These are phyloP conservation scores for Imleria badia DNA, from an alignment of 768 basidiomycete genomes.

Conservation along the genomic window DNA sequence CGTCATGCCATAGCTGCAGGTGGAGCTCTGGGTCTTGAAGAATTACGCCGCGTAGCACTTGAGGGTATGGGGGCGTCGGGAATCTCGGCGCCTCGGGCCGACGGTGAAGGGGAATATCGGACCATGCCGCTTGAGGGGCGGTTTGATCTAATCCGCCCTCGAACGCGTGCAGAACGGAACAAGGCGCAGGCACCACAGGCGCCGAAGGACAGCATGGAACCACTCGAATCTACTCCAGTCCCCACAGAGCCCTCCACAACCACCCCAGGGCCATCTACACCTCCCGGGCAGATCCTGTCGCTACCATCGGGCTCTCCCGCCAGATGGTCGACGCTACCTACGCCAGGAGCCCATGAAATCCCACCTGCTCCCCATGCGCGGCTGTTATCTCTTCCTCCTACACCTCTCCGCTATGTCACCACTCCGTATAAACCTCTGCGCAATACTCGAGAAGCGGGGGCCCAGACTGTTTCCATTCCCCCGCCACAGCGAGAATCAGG, in stretches of 20 bases:
- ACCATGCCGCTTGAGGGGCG: constrained; percentile 86
- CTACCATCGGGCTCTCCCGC: constrained; percentile 35
- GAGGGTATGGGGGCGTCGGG: constrained; percentile 28
- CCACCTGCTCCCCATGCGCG: constrained; percentile 61
- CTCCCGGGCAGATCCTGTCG: constrained; percentile 31
- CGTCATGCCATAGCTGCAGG: constrained; percentile 1
- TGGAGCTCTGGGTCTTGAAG: constrained; percentile 40
- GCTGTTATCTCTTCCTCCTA: constrained; percentile 48
- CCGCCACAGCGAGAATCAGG: constrained; percentile 11
- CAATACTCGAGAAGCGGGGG: constrained; percentile 17
- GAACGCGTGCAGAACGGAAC: constrained; percentile 23
- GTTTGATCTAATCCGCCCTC: constrained; percentile 74
- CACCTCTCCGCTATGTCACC: constrained; percentile 25
- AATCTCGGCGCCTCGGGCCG: constrained; percentile 5
- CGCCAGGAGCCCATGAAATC: constrained; percentile 60
- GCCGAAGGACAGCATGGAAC: constrained; percentile 2
- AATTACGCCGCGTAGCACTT: constrained; percentile 36
- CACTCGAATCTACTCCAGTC: constrained; percentile 18
- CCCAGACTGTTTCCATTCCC: constrained; percentile 25
- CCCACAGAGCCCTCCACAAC: constrained; percentile 4
- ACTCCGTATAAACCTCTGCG: constrained; percentile 16
- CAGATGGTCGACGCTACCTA: constrained; percentile 54
- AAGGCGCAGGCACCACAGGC: neutral
- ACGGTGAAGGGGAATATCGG: constrained; percentile 70
- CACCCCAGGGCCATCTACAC: constrained; percentile 36